Evolutionary conservation across 2,329 filamentous ascomycete species (phyloP), one percentile per base, ranked within the genome.

Genomic region (Teratosphaeriaceae sp.): DNA sequence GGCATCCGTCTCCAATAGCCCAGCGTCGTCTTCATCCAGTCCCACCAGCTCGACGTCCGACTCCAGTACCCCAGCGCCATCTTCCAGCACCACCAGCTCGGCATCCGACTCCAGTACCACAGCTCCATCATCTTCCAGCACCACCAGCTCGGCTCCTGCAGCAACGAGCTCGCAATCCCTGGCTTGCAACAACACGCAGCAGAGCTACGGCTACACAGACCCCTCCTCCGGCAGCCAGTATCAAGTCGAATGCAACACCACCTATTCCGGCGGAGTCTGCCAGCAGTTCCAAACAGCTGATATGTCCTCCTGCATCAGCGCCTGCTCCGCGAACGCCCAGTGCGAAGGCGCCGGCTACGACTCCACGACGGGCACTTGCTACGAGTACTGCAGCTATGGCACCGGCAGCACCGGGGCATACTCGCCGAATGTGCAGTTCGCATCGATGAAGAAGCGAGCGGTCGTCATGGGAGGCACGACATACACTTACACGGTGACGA

Each of bases 161-260:
- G 9, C 30, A 9, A 27, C 37, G 4, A 39, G 22, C 3, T 27
- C 22, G 15, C 22, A 27, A 19, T 19, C 22, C 12, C 22, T 42
- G 19, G 38, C 31, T 8, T 45, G 43, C 29, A 45, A 42, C 31
- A 20, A 12, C 15, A 38, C 43, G 7, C 31, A 38, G 33, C 38
- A 45, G 19, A 36, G 15, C 19, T 45, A 45, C 31, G 11, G 11
- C 26, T 45, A 42, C 27, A 45, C 26, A 21, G 43, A 45, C 35
- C 31, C 43, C n/a, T 33, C 33, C 11, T 40, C 43, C 9, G 43
- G 43, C 23, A 42, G 38, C 24, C 13, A n/a, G 19, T 45, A 42
- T 27, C 31, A 42, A 18, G 27, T 45, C 8, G 15, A 41, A 20
- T 45, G 43, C 34, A 45, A 45, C 33, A 42, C 30, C 23, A 45